Percentiles rank a stretch among this genome's conserved stretches.
Conservation (phyloP, 495 filamentous ascomycete genomes). For the Hypoxylon perforatum region DNA sequence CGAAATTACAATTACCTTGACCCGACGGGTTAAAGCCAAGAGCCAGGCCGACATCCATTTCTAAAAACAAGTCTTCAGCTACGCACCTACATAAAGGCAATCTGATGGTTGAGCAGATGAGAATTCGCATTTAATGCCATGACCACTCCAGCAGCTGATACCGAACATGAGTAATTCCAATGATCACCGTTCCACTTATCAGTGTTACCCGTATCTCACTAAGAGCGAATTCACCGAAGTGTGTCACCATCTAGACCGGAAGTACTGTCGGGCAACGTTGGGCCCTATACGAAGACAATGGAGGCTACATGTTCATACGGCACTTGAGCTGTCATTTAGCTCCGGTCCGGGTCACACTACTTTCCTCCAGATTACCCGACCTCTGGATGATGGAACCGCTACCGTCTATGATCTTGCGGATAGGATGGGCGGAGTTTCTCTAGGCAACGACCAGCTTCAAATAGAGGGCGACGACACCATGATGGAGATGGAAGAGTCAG, state of each 20-base stretch:
- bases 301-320: slow-evolving; percentile 51
- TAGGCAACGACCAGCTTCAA: slow-evolving; percentile 24
- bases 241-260: slow-evolving; percentile 68
- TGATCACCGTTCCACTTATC: slow-evolving; percentile 38
- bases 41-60: too few species aligned
- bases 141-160: too few species aligned
- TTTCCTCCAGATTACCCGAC: slow-evolving; percentile 60
- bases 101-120: not conserved
- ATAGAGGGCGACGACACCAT: slow-evolving; percentile 47
- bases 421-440: slow-evolving; percentile 52
- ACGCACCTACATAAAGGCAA: not conserved
- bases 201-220: slow-evolving; percentile 67
- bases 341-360: slow-evolving; percentile 49
- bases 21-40: too few species aligned
- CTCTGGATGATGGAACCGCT: slow-evolving; percentile 51
- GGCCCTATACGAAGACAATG: slow-evolving; percentile 58
- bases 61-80: too few species aligned
- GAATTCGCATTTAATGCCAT: not conserved
- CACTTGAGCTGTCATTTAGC: slow-evolving; percentile 47
- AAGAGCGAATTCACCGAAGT: slow-evolving; percentile 68
- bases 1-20: too few species aligned
- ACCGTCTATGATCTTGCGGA: slow-evolving; percentile 56
- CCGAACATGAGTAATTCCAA: slow-evolving; percentile 17
- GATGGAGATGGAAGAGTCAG: slow-evolving; percentile 58
- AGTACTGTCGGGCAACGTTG: slow-evolving; percentile 62